Evolutionary conservation across 2,329 filamentous ascomycete genomes (phyloP).

Genomic region (Aureobasidium musti): DNA sequence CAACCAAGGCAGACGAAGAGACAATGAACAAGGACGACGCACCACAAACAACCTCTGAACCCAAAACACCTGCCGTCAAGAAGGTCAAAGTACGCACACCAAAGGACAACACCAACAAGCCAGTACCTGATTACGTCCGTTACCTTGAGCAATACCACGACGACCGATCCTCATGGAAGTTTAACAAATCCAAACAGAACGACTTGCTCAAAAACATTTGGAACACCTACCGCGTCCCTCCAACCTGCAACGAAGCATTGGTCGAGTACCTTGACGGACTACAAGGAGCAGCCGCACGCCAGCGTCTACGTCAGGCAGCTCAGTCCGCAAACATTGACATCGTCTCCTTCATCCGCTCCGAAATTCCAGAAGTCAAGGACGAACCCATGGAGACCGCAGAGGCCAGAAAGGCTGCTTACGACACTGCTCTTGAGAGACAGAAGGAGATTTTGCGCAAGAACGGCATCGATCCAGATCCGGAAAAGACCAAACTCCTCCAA

Average conservation of each 20-base stretch:
- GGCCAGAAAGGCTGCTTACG: constrained; percentile 42
- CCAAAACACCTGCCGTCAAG: constrained; percentile 5
- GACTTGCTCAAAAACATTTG: constrained; percentile 82
- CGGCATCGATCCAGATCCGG: constrained; percentile 34
- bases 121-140: constrained; percentile 62
- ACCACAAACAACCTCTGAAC: not conserved
- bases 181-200: constrained; percentile 91
- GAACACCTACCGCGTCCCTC: constrained; percentile 68
- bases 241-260: constrained; percentile 67
- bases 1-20: constrained; percentile 40
- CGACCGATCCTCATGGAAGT: constrained; percentile 78
- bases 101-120: constrained; percentile 29
- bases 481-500: constrained; percentile 39
- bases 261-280: constrained; percentile 77
- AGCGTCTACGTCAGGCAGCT: constrained; percentile 67
- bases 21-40: constrained; percentile 17
- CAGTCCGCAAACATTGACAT: constrained; percentile 60
- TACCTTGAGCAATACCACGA: constrained; percentile 78
- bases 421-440: constrained; percentile 42
- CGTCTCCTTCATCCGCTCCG: constrained; percentile 10
- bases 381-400: constrained; percentile 41
- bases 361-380: constrained; percentile 26
- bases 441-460: constrained; percentile 38
- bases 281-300: constrained; percentile 68
- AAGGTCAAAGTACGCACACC: constrained; percentile 31